Base-by-base conservation (phyloP, 148 eudicot genomes). In the Amaranthus cruentus region DNA sequence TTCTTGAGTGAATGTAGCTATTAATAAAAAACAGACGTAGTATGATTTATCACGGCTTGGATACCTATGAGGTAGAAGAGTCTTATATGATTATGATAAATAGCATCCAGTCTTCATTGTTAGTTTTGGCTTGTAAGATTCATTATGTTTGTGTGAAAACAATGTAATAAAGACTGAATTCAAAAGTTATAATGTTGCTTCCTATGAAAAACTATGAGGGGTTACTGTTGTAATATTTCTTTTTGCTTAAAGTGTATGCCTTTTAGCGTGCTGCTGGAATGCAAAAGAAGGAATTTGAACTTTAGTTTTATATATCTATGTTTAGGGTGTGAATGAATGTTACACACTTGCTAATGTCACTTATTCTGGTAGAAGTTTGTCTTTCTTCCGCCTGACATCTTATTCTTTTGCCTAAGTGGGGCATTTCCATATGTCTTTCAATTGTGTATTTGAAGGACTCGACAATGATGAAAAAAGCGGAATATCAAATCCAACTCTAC, bases 381-480 rank as follows among this genome's bases (percentile, higher is more conserved):
- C 55, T 71, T 67, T 59, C 75, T 80, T 80, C 72, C 70, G 75
- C 82, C 82, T 80, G 82, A 80, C 82, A 64, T 75, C 65, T 71
- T 67, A 80, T 66, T 80, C 71, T 80, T 76, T 76, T 75, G 51
- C 78, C 75, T 76, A 80, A 80, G 83, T 80, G 79, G 83, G 79
- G 79, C 83, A 80, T 80, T 76, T 80, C 76, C 83, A 67, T 57
- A 80, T 78, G 79, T 61, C 71, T 81, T 83, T 78, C 74, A 63
- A 72, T 73, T 77, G 59, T 77, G 71, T 81, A 55, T 77, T 78
- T 76, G 74, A 87, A 89, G 97, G 82, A 78, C 63, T 83, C 71
- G 82, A 82, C 62, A 77, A 82, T 70, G 91, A 80, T 56, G 89
- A 87, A 42, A 86, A 85, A 62, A 83, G 76, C 70, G 76, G 64